phyloP scores from a whole-genome alignment of 1,139 yeast genomes.

The Pichia sp. region DNA sequence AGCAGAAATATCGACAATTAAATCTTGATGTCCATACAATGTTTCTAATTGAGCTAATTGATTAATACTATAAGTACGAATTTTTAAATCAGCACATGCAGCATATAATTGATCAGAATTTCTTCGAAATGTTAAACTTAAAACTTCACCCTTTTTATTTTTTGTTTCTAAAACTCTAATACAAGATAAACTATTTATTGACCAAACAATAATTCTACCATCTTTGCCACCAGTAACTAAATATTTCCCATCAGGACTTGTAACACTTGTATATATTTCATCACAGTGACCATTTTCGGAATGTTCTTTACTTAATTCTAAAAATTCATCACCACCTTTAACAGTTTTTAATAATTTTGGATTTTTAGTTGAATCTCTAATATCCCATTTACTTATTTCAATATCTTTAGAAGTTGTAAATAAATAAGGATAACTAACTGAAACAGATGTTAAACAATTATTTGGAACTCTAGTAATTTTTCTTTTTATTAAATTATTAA shows the following conservation, averaged over 20 bases:
- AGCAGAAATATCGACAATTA: conserved; percentile 73
- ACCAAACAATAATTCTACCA: conserved; percentile 76
- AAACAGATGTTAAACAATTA: conserved; percentile 48
- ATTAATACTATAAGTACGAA: conserved; percentile 78
- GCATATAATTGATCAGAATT: conserved; percentile 82
- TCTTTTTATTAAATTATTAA: conserved; percentile 37
- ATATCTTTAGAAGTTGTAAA: conserved; percentile 83
- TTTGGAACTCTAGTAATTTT: conserved; percentile 50
- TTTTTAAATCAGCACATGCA: conserved; percentile 86
- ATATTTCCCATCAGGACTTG: conserved; percentile 78
- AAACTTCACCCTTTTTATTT: conserved; percentile 62
- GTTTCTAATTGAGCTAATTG: conserved; percentile 87
- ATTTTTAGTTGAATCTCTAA: conserved; percentile 40
- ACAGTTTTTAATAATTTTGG: conserved; percentile 61
- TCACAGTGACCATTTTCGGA: conserved; percentile 62
- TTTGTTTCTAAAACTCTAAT: conserved; percentile 70
- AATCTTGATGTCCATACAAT: conserved; percentile 92
- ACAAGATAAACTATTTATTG: conserved; percentile 67
- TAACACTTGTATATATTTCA: conserved; percentile 72
- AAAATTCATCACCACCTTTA: conserved; percentile 53
- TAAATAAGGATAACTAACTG: conserved; percentile 51
- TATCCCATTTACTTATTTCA: conserved; percentile 74
- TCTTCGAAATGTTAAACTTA: conserved; percentile 71
- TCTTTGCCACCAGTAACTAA: conserved; percentile 91
- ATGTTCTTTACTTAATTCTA: conserved; percentile 35